Evolutionary conservation across 2,329 filamentous ascomycete species (phyloP).

Genomic region (Ascochyta pisi): DNA sequence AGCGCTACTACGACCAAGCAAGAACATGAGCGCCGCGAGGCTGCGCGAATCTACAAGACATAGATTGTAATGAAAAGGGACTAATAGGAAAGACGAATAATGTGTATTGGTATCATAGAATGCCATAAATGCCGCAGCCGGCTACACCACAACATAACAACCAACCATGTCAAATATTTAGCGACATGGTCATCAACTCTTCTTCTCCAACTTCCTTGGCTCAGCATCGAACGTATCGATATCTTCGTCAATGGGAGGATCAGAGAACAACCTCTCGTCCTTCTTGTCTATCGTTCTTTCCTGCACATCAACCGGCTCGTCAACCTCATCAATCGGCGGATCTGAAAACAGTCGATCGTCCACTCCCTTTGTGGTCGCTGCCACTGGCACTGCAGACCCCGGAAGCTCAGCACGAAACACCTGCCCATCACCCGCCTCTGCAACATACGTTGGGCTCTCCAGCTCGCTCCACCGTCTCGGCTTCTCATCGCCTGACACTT

Average conservation of each 20-base stretch:
- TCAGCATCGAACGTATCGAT: background rate
- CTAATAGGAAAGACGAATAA: background rate
- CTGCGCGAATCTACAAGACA: background rate
- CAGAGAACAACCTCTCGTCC: conserved; percentile 10
- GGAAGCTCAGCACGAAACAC: conserved; percentile 22
- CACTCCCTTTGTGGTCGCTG: background rate
- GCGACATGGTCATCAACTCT: background rate
- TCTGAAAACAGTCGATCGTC: conserved; percentile 22
- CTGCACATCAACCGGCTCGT: conserved; percentile 9
- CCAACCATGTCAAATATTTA: background rate
- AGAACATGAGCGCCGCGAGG: background rate
- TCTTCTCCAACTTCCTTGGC: background rate
- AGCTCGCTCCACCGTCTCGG: conserved; percentile 16
- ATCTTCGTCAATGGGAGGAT: conserved; percentile 6
- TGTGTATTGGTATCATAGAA: conserved; percentile 10
- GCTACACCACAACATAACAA: background rate
- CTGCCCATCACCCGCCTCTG: conserved; percentile 13
- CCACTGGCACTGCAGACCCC: conserved; percentile 15
- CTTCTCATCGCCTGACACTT: conserved; percentile 13
- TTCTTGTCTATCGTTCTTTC: conserved; percentile 9
- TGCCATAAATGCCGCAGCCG: background rate
- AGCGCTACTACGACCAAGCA: conserved; percentile 10
- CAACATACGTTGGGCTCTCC: conserved; percentile 15
- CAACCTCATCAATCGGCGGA: conserved; percentile 20
- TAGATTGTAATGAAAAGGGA: background rate